Evolutionary conservation across 495 filamentous ascomycete genomes (phyloP).

Genomic region (Penicillium ucsense): DNA sequence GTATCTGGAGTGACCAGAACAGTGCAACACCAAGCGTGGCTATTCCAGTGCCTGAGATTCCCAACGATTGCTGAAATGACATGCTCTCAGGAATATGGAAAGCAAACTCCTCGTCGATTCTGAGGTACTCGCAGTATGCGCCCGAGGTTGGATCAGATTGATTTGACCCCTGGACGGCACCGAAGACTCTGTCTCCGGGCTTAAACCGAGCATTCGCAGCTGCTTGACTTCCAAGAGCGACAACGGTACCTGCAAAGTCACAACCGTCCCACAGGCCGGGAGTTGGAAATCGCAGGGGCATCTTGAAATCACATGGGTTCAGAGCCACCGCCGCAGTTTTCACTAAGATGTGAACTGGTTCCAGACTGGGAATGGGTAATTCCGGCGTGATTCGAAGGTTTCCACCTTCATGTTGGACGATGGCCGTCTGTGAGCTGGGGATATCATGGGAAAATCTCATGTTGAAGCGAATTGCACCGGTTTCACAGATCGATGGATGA

Average conservation of each 20-base stretch:
- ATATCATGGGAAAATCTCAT: background rate
- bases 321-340: slow-evolving; percentile 29
- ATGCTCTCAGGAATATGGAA: slow-evolving; percentile 12
- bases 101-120: slow-evolving; percentile 12
- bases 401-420: slow-evolving; percentile 15
- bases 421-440: slow-evolving; percentile 9
- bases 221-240: slow-evolving; percentile 15
- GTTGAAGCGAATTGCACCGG: background rate
- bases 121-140: slow-evolving; percentile 29
- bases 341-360: slow-evolving; percentile 17
- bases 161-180: slow-evolving; percentile 27
- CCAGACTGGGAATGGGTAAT: slow-evolving; percentile 12
- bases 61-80: slow-evolving; percentile 3
- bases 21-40: slow-evolving; percentile 18
- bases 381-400: slow-evolving; percentile 8
- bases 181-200: slow-evolving; percentile 22
- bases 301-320: slow-evolving; percentile 40
- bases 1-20: slow-evolving; percentile 21
- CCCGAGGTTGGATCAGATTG: slow-evolving; percentile 17
- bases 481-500: background rate
- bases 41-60: slow-evolving; percentile 16
- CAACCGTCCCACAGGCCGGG: slow-evolving; percentile 29
- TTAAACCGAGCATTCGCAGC: slow-evolving; percentile 10
- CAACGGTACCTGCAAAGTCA: slow-evolving; percentile 36
- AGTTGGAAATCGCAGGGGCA: slow-evolving; percentile 21